Base-by-base conservation (phyloP, 305 asterid species). In the Fraxinus baroniana region DNA sequence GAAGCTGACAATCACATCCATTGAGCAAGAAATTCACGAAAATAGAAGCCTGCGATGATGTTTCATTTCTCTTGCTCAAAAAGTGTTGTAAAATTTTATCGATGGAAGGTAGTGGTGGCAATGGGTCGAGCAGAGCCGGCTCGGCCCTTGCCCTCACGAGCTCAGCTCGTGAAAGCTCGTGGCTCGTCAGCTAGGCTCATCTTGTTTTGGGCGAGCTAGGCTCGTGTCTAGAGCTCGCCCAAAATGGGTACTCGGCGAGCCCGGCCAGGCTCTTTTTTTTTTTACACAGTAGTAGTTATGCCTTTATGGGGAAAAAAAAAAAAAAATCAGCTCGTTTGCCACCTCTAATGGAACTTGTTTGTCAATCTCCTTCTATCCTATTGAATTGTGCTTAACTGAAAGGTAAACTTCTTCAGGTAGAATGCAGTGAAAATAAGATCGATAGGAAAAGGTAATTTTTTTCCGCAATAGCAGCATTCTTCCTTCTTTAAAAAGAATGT, bases 1-100 rank as follows among this genome's bases (percentile, higher is more conserved):
- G 26, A 82, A 79, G 77, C 68, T 70, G 62, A 73, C 9, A 79
- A 55, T 74, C 26, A 75, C 78, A 80, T 82, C 80, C 74, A 52
- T 46, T 36, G 71, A 24, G 79, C 17, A 81, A 22, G 37, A 44
- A 39, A 41, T 72, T 74, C 26, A 18, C 13, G n/a, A 62, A 46
- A 73, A 77, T 64, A 5, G 30, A 55, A 35, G 78, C 70, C 52
- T 9, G 64, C 24, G 22, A 77, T 78, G 49, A 84, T 77, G 57
- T 8, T 78, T 44, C 41, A 28, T 22, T 62, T 66, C 76, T 72
- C 74, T 36, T 35, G 35, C 64, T 39, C 68, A 81, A 36, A 78
- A 68, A 18, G 57, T 52, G 78, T 6, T 5, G 41, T 28, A 28
- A 46, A 32, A 73, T 36, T 37, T 37, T 20, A 68, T 18, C 18